Evolutionary conservation across 495 filamentous ascomycete species (phyloP), one percentile per base, ranked within the genome.

Genomic region (Aspergillus ellipticus): DNA sequence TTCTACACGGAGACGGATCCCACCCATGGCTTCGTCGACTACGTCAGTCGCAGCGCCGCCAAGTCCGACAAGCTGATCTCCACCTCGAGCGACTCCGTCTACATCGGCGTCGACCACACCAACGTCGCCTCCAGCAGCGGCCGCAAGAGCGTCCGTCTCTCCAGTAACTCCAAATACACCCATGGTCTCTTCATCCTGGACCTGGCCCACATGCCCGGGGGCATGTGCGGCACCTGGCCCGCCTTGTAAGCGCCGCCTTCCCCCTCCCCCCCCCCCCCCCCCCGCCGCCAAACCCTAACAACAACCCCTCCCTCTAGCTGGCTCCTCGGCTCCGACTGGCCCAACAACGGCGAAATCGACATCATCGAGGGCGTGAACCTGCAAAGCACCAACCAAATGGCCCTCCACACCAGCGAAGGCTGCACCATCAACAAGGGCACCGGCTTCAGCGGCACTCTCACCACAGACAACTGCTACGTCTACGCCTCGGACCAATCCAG

Each of bases 351-450:
- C 53, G 86, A 90, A 64, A 85, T 89, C 61, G 87, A 90, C 54
- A 78, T 90, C 45, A 85, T 92, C 71, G 87, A 90, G 67, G 82
- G 85, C 37, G 84, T 85, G 49, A 87, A 88, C 73, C 62, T 69
- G 22, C 65, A 73, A 13, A 60, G 71, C 31, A 68, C 70, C 26
- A 86, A 88, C 67, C 72, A 79, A 33, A 83, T 89, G 77, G 80
- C 85, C 39, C 75, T 89, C 4, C 86, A 89, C 75, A 89, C 86
- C 33, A 76, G 73, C 45, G 60, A 74, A 9, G 77, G 74, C 45
- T 91, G 87, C 74, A 67, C 67, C 24, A 82, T 88, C 73, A 52
- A 59, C 19, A 7, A 3, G 4, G 63, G 72, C 56, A 67, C 68
- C 6, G 83, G 80, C 47, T 70, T 78, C 49, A 62, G 57, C 6